phyloP scores from a whole-genome alignment of 179 eudicot genomes.

The Heliamphora pulchella region DNA sequence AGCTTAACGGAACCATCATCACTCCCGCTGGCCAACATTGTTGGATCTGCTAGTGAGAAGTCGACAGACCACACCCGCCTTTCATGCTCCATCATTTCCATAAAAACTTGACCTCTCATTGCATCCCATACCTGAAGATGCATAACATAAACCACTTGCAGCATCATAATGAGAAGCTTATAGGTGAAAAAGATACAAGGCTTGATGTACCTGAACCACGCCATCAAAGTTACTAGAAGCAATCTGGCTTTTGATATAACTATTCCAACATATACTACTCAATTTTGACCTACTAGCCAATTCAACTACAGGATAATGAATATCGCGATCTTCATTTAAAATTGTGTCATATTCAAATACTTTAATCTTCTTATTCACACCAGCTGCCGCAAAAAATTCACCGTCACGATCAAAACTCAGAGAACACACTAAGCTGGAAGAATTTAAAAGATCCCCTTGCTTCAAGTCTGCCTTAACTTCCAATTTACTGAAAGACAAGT shows the following conservation, averaged over 20 bases:
- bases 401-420: slow-evolving; percentile 91
- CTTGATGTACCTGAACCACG: slow-evolving; percentile 63
- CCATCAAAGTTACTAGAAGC: slow-evolving; percentile 98
- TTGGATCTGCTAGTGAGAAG: slow-evolving; percentile 87
- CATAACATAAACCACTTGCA: not conserved
- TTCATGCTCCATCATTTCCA: slow-evolving; percentile 87
- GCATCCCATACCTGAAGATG: slow-evolving; percentile 89
- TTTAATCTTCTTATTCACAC: slow-evolving; percentile 94
- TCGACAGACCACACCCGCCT: slow-evolving; percentile 93
- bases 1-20: slow-evolving; percentile 97
- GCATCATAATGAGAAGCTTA: not conserved
- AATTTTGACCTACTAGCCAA: slow-evolving; percentile 79
- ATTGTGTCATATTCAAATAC: slow-evolving; percentile 74
- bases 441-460: slow-evolving; percentile 87
- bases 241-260: slow-evolving; percentile 92
- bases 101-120: slow-evolving; percentile 68
- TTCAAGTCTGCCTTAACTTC: slow-evolving; percentile 79
- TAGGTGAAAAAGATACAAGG: not conserved
- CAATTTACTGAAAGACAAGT: slow-evolving; percentile 56
- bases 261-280: slow-evolving; percentile 95
- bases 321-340: slow-evolving; percentile 66
- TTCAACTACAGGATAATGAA: slow-evolving; percentile 90
- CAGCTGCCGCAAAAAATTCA: slow-evolving; percentile 90
- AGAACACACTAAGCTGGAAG: slow-evolving; percentile 89
- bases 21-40: slow-evolving; percentile 90